Evolutionary conservation across 2,329 filamentous ascomycete genomes (phyloP).

Genomic region (Pseudocercospora cruenta): DNA sequence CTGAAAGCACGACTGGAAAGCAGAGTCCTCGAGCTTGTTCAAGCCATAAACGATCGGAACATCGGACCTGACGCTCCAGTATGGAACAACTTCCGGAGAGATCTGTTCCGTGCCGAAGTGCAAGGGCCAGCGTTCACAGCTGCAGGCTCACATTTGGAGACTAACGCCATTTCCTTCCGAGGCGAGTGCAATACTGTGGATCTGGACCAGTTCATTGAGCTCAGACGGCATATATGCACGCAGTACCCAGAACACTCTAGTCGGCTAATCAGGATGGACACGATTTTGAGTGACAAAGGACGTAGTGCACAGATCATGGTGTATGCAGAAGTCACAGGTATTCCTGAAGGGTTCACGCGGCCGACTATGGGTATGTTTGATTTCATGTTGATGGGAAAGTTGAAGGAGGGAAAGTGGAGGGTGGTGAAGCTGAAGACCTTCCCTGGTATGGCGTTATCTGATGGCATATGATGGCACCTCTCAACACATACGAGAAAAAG

Average conservation of each 20-base stretch:
- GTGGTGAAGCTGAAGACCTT: background rate
- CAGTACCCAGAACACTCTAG: background rate
- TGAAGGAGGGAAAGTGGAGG: background rate
- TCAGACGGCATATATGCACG: background rate
- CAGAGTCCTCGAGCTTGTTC: background rate
- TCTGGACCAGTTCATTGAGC: background rate
- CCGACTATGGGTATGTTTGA: background rate
- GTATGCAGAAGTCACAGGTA: background rate
- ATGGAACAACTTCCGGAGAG: background rate
- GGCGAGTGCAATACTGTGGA: background rate
- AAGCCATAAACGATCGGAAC: background rate
- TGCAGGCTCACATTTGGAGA: background rate
- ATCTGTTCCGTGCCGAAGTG: background rate
- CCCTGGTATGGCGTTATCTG: background rate
- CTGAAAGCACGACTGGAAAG: background rate
- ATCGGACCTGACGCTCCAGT: background rate
- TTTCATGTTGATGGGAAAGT: background rate
- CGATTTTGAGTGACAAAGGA: background rate
- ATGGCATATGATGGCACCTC: background rate
- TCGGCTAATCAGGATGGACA: background rate
- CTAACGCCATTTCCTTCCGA: background rate
- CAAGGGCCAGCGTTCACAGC: background rate
- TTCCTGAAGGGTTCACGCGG: background rate
- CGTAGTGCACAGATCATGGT: background rate
- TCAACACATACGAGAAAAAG: no score